Evolutionary conservation across 768 basidiomycete genomes (phyloP).

Genomic region (Guyanaporus albipodus): DNA sequence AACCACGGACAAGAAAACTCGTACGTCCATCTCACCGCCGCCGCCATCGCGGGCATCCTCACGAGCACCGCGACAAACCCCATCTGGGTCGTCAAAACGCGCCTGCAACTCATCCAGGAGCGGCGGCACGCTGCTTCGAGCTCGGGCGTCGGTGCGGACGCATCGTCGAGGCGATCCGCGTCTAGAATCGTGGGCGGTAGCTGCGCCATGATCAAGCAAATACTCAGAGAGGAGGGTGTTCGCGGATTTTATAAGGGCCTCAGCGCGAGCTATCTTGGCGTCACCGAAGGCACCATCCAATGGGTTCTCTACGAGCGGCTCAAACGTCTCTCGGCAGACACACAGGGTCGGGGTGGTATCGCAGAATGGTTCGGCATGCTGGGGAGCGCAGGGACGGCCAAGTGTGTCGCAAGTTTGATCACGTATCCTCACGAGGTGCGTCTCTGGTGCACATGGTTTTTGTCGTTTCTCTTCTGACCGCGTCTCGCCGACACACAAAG

Average conservation of each 20-base stretch:
- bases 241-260: conserved; percentile 93
- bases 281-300: conserved; percentile 94
- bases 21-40: conserved; percentile 80
- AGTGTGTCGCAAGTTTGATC: conserved; percentile 88
- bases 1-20: conserved; percentile 76
- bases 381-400: conserved; percentile 88
- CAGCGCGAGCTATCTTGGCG: conserved; percentile 92
- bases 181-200: conserved; percentile 47
- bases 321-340: conserved; percentile 59
- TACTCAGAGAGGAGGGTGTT: conserved; percentile 77
- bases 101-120: conserved; percentile 67
- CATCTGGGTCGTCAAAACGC: conserved; percentile 99
- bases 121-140: conserved; percentile 14
- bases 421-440: conserved; percentile 97
- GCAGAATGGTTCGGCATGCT: conserved; percentile 79
- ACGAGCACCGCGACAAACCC: conserved; percentile 95
- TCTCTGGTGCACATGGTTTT: neutral
- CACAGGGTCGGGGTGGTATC: conserved; percentile 53
- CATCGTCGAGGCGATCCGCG: conserved; percentile 2
- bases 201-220: conserved; percentile 61
- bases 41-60: conserved; percentile 78
- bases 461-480: neutral
- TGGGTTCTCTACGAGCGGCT: conserved; percentile 96
- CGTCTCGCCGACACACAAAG: conserved; percentile 39
- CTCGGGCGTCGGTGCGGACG: neutral